These are phyloP conservation scores for Chrysoporthe deuterocubensis DNA, from an alignment of 2,329 filamentous ascomycete genomes.

Conservation along the genomic window DNA sequence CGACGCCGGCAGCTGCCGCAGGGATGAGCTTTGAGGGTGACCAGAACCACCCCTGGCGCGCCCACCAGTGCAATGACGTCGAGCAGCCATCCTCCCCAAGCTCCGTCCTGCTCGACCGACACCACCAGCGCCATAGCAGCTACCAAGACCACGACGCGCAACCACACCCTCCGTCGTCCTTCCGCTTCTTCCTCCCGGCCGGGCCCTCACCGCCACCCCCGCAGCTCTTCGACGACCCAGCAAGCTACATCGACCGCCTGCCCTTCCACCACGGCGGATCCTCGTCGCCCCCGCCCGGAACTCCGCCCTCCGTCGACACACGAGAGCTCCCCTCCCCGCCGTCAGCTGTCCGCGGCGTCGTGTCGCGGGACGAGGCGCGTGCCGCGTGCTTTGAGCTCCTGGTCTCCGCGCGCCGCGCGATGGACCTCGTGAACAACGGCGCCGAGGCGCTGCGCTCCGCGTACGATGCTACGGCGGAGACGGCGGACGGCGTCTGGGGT, in stretches of 20 bases:
- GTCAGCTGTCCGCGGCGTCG: not conserved
- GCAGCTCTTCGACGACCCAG: not conserved
- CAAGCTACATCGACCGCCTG: not conserved
- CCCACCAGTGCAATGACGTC: conserved; percentile 24
- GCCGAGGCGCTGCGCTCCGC: conserved; percentile 1
- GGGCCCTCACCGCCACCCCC: too few relatives aligned
- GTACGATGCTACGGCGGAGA: conserved; percentile 32
- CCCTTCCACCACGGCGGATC: not conserved
- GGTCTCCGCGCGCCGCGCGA: conserved; percentile 14
- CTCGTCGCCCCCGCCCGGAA: not conserved
- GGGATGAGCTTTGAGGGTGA: conserved; percentile 12
- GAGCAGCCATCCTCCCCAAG: conserved; percentile 10
- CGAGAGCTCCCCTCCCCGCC: not conserved
- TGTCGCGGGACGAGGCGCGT: not conserved
- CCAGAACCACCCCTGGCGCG: conserved; percentile 10
- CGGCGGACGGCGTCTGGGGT: conserved; percentile 38
- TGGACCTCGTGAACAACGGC: conserved; percentile 21
- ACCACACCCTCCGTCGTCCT: not conserved
- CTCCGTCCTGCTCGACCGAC: not conserved
- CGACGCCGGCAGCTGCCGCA: not conserved
- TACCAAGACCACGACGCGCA: too few relatives aligned
- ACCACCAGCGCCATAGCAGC: too few relatives aligned
- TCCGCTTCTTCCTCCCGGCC: not conserved
- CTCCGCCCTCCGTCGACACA: not conserved
- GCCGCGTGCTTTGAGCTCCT: conserved; percentile 1